phyloP scores from a whole-genome alignment of 176 grass and related monocot genomes.

The Triticum urartu region DNA sequence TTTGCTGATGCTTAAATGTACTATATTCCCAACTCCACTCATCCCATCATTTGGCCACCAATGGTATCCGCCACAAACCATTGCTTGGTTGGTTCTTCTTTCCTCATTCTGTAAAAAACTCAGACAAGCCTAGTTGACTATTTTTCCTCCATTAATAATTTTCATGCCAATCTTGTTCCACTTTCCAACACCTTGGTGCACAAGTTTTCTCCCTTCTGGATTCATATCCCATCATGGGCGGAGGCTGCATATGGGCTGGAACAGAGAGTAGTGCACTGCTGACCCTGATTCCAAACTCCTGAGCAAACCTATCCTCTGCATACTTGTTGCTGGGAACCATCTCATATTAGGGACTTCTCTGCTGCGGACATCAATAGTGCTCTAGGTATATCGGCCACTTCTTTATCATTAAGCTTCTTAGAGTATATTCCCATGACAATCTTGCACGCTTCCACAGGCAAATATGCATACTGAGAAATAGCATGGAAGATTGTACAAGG shows the following conservation, averaged over 20 bases:
- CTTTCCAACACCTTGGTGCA: conserved; percentile 54
- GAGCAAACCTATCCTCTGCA: conserved; percentile 57
- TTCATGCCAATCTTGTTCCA: conserved; percentile 85
- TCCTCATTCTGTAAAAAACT: conserved; percentile 51
- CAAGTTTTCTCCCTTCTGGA: conserved; percentile 60
- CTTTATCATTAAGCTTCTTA: conserved; percentile 71
- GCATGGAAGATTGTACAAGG: conserved; percentile 75
- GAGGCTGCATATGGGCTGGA: conserved; percentile 58
- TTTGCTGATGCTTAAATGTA: conserved; percentile 4
- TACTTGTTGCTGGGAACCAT: conserved; percentile 70
- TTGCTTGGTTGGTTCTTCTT: background rate
- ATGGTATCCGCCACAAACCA: background rate
- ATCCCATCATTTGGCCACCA: background rate
- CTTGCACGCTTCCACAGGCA: conserved; percentile 37
- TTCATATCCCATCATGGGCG: conserved; percentile 69
- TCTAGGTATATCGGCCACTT: conserved; percentile 60
- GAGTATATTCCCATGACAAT: conserved; percentile 62
- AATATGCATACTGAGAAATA: background rate
- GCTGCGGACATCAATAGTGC: conserved; percentile 54
- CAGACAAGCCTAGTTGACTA: conserved; percentile 52
- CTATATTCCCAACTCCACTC: background rate
- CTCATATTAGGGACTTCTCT: conserved; percentile 70
- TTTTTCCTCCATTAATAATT: conserved; percentile 61
- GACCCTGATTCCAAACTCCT: conserved; percentile 61
- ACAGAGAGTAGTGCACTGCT: conserved; percentile 43